These are phyloP conservation scores for Ceratocystis variospora DNA, from an alignment of 2,329 filamentous ascomycete species.

Conservation along the genomic window DNA sequence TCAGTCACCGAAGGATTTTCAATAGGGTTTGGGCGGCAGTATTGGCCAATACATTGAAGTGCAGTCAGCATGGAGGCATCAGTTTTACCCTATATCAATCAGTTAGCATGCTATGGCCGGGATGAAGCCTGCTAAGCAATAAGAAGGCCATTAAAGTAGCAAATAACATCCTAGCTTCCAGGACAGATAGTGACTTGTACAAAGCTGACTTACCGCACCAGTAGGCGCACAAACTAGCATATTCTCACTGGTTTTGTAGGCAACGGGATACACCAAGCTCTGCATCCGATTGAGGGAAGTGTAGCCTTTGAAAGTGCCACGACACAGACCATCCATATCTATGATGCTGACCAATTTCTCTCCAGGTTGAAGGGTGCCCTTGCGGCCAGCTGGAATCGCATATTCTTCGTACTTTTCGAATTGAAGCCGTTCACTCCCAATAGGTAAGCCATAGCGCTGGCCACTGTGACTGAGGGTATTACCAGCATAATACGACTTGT, in stretches of 20 bases:
- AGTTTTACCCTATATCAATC: constrained; percentile 61
- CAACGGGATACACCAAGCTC: constrained; percentile 86
- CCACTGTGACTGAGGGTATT: constrained; percentile 73
- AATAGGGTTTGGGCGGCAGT: constrained; percentile 64
- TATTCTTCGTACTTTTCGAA: constrained; percentile 78
- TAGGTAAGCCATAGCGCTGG: constrained; percentile 67
- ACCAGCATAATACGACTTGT: constrained; percentile 67
- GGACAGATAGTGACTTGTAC: neutral
- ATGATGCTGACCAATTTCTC: constrained; percentile 66
- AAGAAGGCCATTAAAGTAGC: neutral
- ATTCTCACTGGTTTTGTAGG: constrained; percentile 91
- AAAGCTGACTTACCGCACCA: constrained; percentile 51
- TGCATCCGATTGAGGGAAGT: constrained; percentile 95
- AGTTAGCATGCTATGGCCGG: neutral
- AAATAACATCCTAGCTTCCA: too few relatives aligned
- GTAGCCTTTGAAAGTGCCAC: constrained; percentile 87
- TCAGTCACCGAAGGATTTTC: constrained; percentile 60
- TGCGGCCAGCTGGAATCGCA: constrained; percentile 65
- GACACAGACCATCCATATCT: constrained; percentile 78
- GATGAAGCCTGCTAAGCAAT: neutral
- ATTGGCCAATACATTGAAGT: constrained; percentile 76
- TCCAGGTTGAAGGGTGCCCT: constrained; percentile 57
- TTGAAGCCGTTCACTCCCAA: constrained; percentile 58
- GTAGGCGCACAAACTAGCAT: constrained; percentile 98
- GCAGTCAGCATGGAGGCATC: constrained; percentile 97